Conservation (phyloP, 495 filamentous ascomycete species). For the Lasiosphaeriaceae sp. region DNA sequence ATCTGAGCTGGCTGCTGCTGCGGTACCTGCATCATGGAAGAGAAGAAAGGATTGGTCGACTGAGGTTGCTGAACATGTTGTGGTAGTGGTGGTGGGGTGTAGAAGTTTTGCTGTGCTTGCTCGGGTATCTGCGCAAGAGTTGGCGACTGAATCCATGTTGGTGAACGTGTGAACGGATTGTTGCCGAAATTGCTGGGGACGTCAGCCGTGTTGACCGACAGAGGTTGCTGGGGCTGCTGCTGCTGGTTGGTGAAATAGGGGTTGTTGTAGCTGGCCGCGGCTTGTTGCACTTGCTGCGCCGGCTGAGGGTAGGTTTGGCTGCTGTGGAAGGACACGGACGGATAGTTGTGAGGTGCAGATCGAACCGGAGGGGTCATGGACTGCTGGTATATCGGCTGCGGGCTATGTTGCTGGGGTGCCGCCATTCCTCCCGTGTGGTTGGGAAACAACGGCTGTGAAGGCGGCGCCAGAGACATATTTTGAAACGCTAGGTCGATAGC, state of each 20-base stretch:
- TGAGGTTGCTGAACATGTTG: slow-evolving; percentile 22
- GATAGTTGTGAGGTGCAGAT: slow-evolving; percentile 51
- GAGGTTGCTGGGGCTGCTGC: slow-evolving; percentile 23
- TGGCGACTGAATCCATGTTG: slow-evolving; percentile 42
- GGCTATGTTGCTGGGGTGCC: slow-evolving; percentile 45
- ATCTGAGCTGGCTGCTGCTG: too few relatives aligned
- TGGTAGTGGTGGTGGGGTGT: slow-evolving; percentile 35
- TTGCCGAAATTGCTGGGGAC: slow-evolving; percentile 26
- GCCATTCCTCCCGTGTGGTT: slow-evolving; percentile 78
- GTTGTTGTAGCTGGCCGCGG: slow-evolving; percentile 55
- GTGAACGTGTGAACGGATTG: slow-evolving; percentile 46
- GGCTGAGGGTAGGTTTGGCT: slow-evolving; percentile 46
- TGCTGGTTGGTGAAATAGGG: slow-evolving; percentile 51
- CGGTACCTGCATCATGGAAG: slow-evolving; percentile 28
- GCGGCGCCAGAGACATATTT: slow-evolving; percentile 61
- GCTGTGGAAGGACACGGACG: slow-evolving; percentile 39
- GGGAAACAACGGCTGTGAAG: slow-evolving; percentile 66
- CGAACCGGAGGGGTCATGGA: slow-evolving; percentile 57
- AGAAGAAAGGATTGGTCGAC: slow-evolving; percentile 54
- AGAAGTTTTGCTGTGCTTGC: slow-evolving; percentile 48
- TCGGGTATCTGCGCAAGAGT: slow-evolving; percentile 47
- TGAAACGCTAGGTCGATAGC: slow-evolving; percentile 66
- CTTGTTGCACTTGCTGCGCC: slow-evolving; percentile 30
- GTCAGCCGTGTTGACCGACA: slow-evolving; percentile 39
- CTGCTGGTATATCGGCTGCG: slow-evolving; percentile 46